Conservation (phyloP, 768 basidiomycete species). For the Tylopilus plumbeoviolaceoides region DNA sequence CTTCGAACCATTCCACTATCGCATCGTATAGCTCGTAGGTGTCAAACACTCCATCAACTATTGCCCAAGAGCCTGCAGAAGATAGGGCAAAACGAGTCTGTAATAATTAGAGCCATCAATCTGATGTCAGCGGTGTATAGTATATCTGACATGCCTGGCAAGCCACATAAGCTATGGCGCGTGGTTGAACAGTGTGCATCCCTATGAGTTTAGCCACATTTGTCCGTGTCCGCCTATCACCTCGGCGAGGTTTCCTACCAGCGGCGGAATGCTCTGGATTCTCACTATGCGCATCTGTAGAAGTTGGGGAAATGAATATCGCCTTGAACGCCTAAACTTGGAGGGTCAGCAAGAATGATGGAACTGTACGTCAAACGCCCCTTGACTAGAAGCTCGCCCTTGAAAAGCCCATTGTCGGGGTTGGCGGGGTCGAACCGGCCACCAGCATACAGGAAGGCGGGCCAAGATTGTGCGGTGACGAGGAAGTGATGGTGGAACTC, state of each 20-base stretch:
- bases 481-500: too few species aligned
- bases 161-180: conserved; percentile 6
- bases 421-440: background rate
- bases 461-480: too few species aligned
- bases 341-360: too few species aligned
- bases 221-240: background rate
- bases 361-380: background rate
- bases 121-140: too few species aligned
- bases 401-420: too few species aligned
- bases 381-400: too few species aligned
- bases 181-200: background rate
- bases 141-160: background rate
- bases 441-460: too few species aligned
- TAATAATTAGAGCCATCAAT: too few species aligned
- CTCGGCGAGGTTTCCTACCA: background rate
- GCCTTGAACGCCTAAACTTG: background rate
- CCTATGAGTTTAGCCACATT: background rate
- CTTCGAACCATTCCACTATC: too few species aligned
- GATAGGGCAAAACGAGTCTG: too few species aligned
- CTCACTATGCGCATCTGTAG: background rate
- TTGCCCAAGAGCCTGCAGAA: background rate
- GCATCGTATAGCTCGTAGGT: background rate
- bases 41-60: background rate
- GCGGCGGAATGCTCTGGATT: too few species aligned
- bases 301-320: conserved; percentile 1